Evolutionary conservation across 1,284 basidiomycete species (phyloP).

Genomic region (Moesziomyces parantarcticus): DNA sequence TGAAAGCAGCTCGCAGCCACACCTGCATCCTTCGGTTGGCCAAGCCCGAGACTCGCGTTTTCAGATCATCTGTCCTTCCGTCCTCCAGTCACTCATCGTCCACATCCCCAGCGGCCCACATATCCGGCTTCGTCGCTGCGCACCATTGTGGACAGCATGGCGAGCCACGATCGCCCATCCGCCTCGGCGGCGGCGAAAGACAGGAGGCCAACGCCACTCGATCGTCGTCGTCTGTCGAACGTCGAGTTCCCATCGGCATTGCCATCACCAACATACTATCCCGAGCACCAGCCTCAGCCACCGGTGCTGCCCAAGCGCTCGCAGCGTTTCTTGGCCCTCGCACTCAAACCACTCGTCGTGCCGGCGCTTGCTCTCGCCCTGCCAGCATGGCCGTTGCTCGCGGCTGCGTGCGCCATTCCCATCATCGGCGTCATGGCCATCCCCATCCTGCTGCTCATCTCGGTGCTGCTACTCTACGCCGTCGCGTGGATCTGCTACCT

Average conservation of each 20-base stretch:
- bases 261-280: conserved; percentile 46
- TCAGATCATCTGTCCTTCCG: too few species aligned
- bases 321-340: conserved; percentile 37
- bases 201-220: conserved; percentile 6
- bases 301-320: conserved; percentile 31
- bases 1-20: background rate
- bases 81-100: background rate
- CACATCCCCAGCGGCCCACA: background rate
- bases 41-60: too few species aligned
- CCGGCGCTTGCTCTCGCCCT: conserved; percentile 52
- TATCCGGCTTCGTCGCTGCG: background rate
- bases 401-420: conserved; percentile 54
- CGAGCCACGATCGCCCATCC: conserved; percentile 19
- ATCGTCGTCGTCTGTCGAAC: conserved; percentile 16
- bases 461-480: conserved; percentile 60
- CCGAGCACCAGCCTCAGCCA: conserved; percentile 22
- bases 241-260: conserved; percentile 19
- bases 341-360: conserved; percentile 49
- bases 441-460: conserved; percentile 62
- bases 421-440: conserved; percentile 62
- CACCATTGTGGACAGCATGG: conserved; percentile 12
- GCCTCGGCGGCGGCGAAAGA: conserved; percentile 4
- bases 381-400: conserved; percentile 59
- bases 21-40: too few species aligned
- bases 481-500: conserved; percentile 67